These are phyloP conservation scores for Fallopia convolvulus DNA, from an alignment of 148 eudicot species.

Conservation along the genomic window DNA sequence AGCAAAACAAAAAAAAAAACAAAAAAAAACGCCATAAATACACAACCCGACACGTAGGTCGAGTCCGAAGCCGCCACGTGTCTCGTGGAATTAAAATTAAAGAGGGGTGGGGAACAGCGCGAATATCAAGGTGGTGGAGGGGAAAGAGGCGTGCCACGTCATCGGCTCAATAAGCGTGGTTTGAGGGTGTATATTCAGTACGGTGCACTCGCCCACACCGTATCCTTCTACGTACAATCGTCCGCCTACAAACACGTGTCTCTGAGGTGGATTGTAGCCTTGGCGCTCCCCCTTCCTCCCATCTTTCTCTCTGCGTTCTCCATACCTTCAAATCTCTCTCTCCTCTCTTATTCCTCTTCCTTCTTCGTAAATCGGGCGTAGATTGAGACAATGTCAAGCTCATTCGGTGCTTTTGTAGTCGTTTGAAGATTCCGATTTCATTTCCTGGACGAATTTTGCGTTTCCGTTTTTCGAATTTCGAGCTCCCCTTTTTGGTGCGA, in stretches of 20 bases:
- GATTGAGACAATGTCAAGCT: not conserved
- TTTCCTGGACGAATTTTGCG: not conserved
- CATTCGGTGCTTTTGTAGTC: not conserved
- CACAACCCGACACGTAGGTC: not conserved
- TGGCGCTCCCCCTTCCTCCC: conserved; percentile 32
- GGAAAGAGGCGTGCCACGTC: conserved; percentile 1
- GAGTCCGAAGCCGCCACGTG: not conserved
- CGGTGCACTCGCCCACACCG: conserved; percentile 5
- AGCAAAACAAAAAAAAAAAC: not conserved
- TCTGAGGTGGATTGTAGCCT: conserved; percentile 66
- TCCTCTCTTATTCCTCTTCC: not conserved
- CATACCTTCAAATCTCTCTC: not conserved
- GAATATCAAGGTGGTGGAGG: conserved; percentile 8
- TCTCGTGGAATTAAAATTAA: not conserved
- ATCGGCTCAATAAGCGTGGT: not conserved
- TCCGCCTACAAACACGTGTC: conserved; percentile 54
- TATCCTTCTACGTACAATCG: conserved; percentile 7
- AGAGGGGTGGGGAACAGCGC: not conserved
- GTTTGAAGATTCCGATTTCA: not conserved
- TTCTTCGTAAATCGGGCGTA: not conserved
- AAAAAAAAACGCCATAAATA: not conserved
- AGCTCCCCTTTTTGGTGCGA: not conserved
- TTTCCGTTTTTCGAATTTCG: not conserved
- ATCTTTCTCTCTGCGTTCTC: conserved; percentile 4
- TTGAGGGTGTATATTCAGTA: conserved; percentile 9